Percentiles rank a stretch among this genome's conserved stretches.
phyloP scores from a whole-genome alignment of 202 grass and related monocot species.

The Elaeis oleifera region DNA sequence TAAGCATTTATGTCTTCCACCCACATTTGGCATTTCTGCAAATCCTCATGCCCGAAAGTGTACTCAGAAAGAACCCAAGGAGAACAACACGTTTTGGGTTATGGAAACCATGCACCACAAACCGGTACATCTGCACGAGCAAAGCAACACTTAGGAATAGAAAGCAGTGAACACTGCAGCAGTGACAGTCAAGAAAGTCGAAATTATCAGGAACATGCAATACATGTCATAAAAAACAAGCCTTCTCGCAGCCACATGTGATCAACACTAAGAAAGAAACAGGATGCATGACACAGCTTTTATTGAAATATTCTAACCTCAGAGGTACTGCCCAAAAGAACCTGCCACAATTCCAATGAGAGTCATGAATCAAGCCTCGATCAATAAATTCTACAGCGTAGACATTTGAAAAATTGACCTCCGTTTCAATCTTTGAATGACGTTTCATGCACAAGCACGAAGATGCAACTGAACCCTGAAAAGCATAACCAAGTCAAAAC shows the following conservation, averaged over 20 bases:
- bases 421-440: conserved; percentile 34
- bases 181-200: too few relatives aligned
- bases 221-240: too few relatives aligned
- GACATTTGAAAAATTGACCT: conserved; percentile 61
- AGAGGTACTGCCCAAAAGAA: conserved; percentile 29
- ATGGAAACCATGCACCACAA: conserved; percentile 46
- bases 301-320: conserved; percentile 39
- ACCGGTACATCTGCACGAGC: conserved; percentile 63
- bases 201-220: too few relatives aligned
- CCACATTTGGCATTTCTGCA: conserved; percentile 57
- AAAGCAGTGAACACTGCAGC: neutral
- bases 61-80: conserved; percentile 67
- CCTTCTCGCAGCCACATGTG: too few relatives aligned
- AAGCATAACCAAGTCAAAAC: conserved; percentile 1
- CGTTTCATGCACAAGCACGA: conserved; percentile 49
- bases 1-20: conserved; percentile 34
- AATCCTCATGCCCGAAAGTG: conserved; percentile 66
- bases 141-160: conserved; percentile 4
- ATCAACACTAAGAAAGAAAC: neutral
- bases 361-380: conserved; percentile 41
- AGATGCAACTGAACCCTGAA: conserved; percentile 43
- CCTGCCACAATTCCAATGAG: conserved; percentile 32
- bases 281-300: neutral
- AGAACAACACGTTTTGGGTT: conserved; percentile 41
- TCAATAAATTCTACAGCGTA: conserved; percentile 72